phyloP scores from a whole-genome alignment of 495 filamentous ascomycete species.

The Tuber melanosporum region DNA sequence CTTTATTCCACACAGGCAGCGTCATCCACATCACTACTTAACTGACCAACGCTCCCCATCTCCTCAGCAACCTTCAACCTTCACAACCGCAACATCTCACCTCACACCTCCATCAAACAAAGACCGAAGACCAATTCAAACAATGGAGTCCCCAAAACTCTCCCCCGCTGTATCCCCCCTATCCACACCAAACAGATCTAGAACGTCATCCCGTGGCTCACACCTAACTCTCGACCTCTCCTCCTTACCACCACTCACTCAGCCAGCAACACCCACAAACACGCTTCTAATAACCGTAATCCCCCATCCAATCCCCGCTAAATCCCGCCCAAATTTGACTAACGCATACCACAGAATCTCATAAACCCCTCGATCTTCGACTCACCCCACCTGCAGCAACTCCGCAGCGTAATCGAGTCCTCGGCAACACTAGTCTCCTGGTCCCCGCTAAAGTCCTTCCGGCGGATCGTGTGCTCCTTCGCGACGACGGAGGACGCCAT shows the following conservation, averaged over 20 bases:
- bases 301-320: not conserved
- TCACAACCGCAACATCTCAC: not conserved
- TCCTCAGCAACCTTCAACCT: constrained; percentile 2
- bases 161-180: constrained; percentile 26
- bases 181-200: constrained; percentile 28
- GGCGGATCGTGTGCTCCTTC: constrained; percentile 88
- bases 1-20: not conserved
- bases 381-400: constrained; percentile 63
- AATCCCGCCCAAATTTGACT: constrained; percentile 9
- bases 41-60: not conserved
- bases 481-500: constrained; percentile 65
- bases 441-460: constrained; percentile 86
- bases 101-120: not conserved
- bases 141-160: constrained; percentile 37
- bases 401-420: constrained; percentile 63
- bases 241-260: constrained; percentile 66
- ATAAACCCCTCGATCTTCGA: constrained; percentile 71
- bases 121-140: not conserved
- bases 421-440: constrained; percentile 74
- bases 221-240: constrained; percentile 61
- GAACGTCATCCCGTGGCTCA: constrained; percentile 38
- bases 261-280: constrained; percentile 80
- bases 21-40: not conserved
- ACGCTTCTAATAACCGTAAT: constrained; percentile 77
- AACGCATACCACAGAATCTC: constrained; percentile 54